Base-by-base conservation (phyloP, 1,284 basidiomycete genomes). In the Apiotrichum brassicae region DNA sequence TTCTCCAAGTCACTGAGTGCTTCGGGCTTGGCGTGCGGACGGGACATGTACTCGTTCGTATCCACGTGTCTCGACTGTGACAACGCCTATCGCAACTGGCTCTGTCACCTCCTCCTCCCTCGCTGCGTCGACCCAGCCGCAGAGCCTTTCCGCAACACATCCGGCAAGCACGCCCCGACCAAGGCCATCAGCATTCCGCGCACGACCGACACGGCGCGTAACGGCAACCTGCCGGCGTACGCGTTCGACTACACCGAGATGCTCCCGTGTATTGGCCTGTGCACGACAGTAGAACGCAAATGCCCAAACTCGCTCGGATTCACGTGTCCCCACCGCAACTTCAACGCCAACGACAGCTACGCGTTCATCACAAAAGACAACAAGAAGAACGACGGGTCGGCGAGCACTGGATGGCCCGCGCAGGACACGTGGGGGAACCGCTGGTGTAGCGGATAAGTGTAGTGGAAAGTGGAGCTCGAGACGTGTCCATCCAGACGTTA, bases 61-160 rank as follows among this genome's bases (percentile, higher is more conserved):
- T 81, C 86, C 19, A 78, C 80, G 1, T 92, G 88, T 62, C 76
- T 80, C 12, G 84, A 87, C 68, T 91, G 88, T 63, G 82, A 85
- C 57, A 62, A 73, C 23, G 81, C 81, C 16, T 92, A 91, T 64
- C 78, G 86, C 18, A 76, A 78, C 41, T 92, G 88, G 88, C 77
- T 89, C 24, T 92, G 88, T 68, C 68, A 80, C 14, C 73, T 83
- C 18, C 79, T 82, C 13, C 78, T 92, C 57, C 82, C 86, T 14
- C 81, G 85, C 43, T 91, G 87, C 57, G 77, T 56, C 4, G 20
- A 46, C 9, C 26, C 77, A 12, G 22, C 39, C 20, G 81, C 73
- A 3, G 69, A 46, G 19, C 38, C 46, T 13, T 38, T 45, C 39
- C 33, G 51, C 68, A 16, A 64, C 43, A 14, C 11, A 6, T 7